Conservation (phyloP, 768 basidiomycete genomes). For the Podaxis carcinomalis region DNA sequence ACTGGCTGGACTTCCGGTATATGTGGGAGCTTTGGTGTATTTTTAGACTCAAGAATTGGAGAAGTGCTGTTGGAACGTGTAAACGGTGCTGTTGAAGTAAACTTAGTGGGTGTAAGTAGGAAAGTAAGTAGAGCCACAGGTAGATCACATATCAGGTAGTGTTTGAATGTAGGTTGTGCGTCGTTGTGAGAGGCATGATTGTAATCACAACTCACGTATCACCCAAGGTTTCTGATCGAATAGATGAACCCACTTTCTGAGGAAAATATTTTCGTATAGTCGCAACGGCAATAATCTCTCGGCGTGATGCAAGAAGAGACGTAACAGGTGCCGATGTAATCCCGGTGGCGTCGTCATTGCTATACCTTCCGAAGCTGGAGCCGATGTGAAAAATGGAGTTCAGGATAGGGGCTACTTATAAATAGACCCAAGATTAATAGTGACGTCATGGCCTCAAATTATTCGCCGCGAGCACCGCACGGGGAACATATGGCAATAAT, state of each 20-base stretch:
- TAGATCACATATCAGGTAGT: background rate
- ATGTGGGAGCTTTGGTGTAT: background rate
- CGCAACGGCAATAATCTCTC: too few species aligned
- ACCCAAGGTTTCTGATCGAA: too few species aligned
- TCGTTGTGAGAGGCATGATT: too few species aligned
- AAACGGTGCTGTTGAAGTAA: background rate
- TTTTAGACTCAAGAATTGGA: background rate
- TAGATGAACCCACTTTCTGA: too few species aligned
- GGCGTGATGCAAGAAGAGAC: too few species aligned
- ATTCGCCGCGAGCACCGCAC: too few species aligned
- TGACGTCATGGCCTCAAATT: background rate
- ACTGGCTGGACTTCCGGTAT: conserved; percentile 8
- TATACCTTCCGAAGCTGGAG: background rate
- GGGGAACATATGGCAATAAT: too few species aligned
- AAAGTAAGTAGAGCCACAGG: background rate
- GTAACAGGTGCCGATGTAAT: too few species aligned
- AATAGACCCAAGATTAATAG: background rate
- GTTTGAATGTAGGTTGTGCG: background rate
- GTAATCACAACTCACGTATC: too few species aligned
- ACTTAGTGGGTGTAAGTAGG: background rate
- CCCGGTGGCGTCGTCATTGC: background rate
- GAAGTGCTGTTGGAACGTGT: background rate
- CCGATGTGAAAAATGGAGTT: background rate
- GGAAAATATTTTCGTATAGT: too few species aligned
- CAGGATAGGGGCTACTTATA: background rate